Evolutionary conservation across 2,329 filamentous ascomycete species (phyloP).

Genomic region (Rugonectria rugulosa): DNA sequence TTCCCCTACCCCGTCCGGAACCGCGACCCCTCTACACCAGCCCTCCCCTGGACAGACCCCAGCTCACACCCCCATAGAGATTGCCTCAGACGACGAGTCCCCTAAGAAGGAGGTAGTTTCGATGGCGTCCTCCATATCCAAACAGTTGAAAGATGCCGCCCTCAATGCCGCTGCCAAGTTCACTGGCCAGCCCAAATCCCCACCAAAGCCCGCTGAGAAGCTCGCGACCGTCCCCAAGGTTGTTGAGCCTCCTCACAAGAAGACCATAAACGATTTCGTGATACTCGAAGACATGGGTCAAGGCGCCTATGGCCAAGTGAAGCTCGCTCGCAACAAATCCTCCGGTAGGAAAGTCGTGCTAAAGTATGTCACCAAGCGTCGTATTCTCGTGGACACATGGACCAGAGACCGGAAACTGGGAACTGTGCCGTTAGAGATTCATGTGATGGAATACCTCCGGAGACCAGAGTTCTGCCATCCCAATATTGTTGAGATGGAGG

Average conservation of each 20-base stretch:
- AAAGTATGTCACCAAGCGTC: slow-evolving; percentile 96
- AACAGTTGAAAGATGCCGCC: slow-evolving; percentile 65
- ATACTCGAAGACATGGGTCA: slow-evolving; percentile 99
- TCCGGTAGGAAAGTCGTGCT: slow-evolving; percentile 86
- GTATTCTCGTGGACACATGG: slow-evolving; percentile 98
- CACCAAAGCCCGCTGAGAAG: slow-evolving; percentile 44
- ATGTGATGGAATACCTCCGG: slow-evolving; percentile 92
- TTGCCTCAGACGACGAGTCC: slow-evolving; percentile 60
- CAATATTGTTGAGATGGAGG: slow-evolving; percentile 77
- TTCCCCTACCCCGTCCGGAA: slow-evolving; percentile 68
- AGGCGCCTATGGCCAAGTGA: slow-evolving; percentile 97
- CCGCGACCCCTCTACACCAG: slow-evolving; percentile 77
- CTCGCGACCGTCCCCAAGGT: slow-evolving; percentile 44
- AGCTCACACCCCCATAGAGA: slow-evolving; percentile 63
- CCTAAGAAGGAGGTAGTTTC: slow-evolving; percentile 50
- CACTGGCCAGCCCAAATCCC: slow-evolving; percentile 49
- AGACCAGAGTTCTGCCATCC: slow-evolving; percentile 72
- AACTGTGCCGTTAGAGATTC: slow-evolving; percentile 95
- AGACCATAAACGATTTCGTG: slow-evolving; percentile 86
- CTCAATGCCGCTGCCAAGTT: slow-evolving; percentile 62
- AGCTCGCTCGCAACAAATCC: slow-evolving; percentile 87
- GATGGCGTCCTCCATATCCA: slow-evolving; percentile 58
- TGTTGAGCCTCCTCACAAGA: slow-evolving; percentile 64
- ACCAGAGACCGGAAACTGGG: slow-evolving; percentile 91
- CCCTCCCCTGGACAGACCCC: slow-evolving; percentile 78